Conservation (phyloP, 139 green algal species). For the Eudorina sp. region DNA sequence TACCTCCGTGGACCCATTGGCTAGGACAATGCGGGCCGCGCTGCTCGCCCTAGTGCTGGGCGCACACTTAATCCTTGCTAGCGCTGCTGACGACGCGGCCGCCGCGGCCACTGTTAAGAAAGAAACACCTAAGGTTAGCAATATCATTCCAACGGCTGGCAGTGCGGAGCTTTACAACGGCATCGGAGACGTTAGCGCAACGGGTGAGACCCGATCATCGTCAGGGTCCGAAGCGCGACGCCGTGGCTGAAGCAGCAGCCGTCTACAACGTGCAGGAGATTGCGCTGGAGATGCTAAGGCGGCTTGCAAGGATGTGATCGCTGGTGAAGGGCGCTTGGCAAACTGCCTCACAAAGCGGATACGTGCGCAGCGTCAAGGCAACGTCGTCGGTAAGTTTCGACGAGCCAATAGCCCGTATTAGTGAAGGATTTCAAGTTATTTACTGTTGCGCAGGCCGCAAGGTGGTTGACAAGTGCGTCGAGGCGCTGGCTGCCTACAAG, state of each 20-base stretch:
- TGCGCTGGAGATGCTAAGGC: constrained; percentile 62
- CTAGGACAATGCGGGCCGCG: constrained; percentile 15
- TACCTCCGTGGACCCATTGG: neutral
- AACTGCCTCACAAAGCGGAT: constrained; percentile 64
- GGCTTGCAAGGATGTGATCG: constrained; percentile 66
- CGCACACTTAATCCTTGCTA: neutral
- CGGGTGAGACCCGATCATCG: constrained; percentile 44
- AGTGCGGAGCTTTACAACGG: constrained; percentile 54
- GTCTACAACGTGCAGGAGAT: constrained; percentile 45
- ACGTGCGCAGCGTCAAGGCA: constrained; percentile 58
- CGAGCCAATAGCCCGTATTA: neutral
- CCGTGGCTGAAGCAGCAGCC: neutral
- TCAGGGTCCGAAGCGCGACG: neutral
- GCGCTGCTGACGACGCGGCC: neutral
- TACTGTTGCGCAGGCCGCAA: constrained; percentile 58
- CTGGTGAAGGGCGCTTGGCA: constrained; percentile 63
- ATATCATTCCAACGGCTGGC: constrained; percentile 64
- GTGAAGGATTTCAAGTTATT: neutral
- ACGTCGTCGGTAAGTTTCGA: constrained; percentile 59
- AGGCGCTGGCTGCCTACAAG: constrained; percentile 62
- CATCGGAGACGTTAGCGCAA: constrained; percentile 54
- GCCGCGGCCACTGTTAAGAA: neutral
- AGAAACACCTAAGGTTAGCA: constrained; percentile 50
- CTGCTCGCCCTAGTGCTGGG: constrained; percentile 31
- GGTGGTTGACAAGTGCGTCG: constrained; percentile 61